Percentiles rank a stretch among this genome's conserved stretches.
Conservation (phyloP, 2,329 filamentous ascomycete genomes). For the Elsinoe australis region DNA sequence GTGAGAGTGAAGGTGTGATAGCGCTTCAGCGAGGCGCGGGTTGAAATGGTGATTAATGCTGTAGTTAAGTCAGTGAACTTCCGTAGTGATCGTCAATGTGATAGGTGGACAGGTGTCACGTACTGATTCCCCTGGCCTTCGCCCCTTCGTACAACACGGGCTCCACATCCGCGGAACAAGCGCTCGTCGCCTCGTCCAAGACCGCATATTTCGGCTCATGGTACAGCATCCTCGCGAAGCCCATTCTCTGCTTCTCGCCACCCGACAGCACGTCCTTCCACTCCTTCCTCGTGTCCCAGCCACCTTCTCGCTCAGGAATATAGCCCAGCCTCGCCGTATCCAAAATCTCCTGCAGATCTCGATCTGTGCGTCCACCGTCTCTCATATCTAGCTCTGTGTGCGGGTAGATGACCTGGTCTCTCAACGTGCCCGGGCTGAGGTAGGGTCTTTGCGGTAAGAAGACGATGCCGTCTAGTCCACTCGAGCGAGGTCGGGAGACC, state of each 20-base stretch:
- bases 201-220: constrained; percentile 93
- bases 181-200: constrained; percentile 90
- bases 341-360: constrained; percentile 67
- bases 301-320: constrained; percentile 82
- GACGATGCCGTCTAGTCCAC: constrained; percentile 79
- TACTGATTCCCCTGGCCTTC: constrained; percentile 88
- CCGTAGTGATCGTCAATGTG: constrained; percentile 9
- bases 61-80: constrained; percentile 6
- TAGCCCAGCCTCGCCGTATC: constrained; percentile 83
- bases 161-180: constrained; percentile 90
- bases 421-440: constrained; percentile 80
- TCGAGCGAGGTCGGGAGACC: constrained; percentile 73
- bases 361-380: constrained; percentile 66
- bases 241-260: constrained; percentile 94
- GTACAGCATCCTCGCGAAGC: constrained; percentile 80
- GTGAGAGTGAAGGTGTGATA: constrained; percentile 90
- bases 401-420: constrained; percentile 96
- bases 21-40: constrained; percentile 85
- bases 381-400: constrained; percentile 93
- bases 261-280: constrained; percentile 98
- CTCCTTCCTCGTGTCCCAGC: constrained; percentile 93
- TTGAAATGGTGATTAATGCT: constrained; percentile 93
- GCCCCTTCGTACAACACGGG: constrained; percentile 86
- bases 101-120: constrained; percentile 37
- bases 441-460: constrained; percentile 94